phyloP scores from a whole-genome alignment of 495 filamentous ascomycete genomes.

The Parachaetomium inaequale region DNA sequence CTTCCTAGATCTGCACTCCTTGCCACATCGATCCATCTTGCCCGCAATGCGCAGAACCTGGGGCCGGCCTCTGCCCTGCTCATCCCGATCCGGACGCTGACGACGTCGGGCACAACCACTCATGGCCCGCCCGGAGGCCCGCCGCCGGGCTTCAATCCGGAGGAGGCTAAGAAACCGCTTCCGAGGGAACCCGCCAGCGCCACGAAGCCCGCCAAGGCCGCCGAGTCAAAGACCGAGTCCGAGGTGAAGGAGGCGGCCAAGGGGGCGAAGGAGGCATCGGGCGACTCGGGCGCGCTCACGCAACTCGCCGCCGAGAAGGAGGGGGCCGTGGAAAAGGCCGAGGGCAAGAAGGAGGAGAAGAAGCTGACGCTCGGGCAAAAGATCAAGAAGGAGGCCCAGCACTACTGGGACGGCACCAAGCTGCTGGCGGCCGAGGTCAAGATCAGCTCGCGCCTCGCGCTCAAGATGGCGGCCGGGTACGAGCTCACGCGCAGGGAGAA shows the following conservation, averaged over 20 bases:
- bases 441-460: conserved; percentile 83
- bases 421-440: conserved; percentile 85
- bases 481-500: conserved; percentile 92
- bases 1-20: conserved; percentile 39
- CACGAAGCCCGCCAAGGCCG: conserved; percentile 38
- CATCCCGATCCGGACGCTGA: conserved; percentile 60
- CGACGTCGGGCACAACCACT: conserved; percentile 63
- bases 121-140: conserved; percentile 58
- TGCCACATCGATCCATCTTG: conserved; percentile 50
- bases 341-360: conserved; percentile 69
- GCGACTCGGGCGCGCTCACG: conserved; percentile 29
- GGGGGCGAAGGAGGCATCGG: conserved; percentile 31
- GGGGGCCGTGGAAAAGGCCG: conserved; percentile 25
- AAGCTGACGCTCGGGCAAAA: conserved; percentile 82
- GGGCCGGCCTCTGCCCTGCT: conserved; percentile 63
- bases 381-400: conserved; percentile 83
- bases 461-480: conserved; percentile 98
- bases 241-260: conserved; percentile 30
- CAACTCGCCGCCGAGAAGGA: conserved; percentile 38
- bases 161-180: conserved; percentile 85
- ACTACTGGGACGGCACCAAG: conserved; percentile 99
- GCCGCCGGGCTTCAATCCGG: conserved; percentile 89
- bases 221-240: conserved; percentile 30
- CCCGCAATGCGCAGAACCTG: conserved; percentile 54
- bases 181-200: conserved; percentile 45